Percentiles rank a stretch among this genome's conserved stretches.
These are phyloP conservation scores for Ephemerocybe angulata DNA, from an alignment of 768 basidiomycete genomes.

Conservation along the genomic window DNA sequence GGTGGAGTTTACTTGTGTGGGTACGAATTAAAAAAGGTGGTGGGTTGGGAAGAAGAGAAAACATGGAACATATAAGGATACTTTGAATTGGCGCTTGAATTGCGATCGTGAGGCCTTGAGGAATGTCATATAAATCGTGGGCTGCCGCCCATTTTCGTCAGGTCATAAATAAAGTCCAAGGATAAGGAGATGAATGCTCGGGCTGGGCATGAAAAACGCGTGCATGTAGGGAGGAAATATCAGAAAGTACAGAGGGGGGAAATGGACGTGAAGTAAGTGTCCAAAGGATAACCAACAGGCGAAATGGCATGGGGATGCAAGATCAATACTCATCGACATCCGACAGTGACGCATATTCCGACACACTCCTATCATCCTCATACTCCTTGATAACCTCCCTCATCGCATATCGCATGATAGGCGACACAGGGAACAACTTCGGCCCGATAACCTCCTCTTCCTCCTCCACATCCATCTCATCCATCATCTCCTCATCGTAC, in stretches of 20 bases:
- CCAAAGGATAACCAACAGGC: neutral
- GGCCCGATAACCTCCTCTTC: conserved; percentile 65
- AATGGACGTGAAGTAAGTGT: too few relatives aligned
- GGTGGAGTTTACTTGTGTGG: too few relatives aligned
- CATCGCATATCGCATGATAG: conserved; percentile 84
- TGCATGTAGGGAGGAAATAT: neutral
- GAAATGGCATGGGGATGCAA: neutral
- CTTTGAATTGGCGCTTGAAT: too few relatives aligned
- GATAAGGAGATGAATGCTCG: too few relatives aligned
- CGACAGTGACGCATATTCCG: conserved; percentile 76
- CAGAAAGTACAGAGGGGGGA: neutral
- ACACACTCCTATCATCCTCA: conserved; percentile 68
- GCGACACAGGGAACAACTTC: conserved; percentile 70
- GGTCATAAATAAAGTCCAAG: too few relatives aligned
- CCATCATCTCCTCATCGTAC: conserved; percentile 31
- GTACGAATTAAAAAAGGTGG: too few relatives aligned
- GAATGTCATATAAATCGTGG: too few relatives aligned
- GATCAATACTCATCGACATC: conserved; percentile 70
- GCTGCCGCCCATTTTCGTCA: too few relatives aligned
- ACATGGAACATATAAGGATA: too few relatives aligned
- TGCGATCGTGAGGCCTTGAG: too few relatives aligned
- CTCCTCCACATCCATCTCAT: conserved; percentile 46
- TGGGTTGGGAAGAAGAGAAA: too few relatives aligned
- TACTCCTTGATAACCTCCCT: conserved; percentile 80
- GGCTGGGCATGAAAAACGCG: too few relatives aligned